Conservation (phyloP, 371 early-diverging fungal species). For the Apophysomyces ossiformis region DNA sequence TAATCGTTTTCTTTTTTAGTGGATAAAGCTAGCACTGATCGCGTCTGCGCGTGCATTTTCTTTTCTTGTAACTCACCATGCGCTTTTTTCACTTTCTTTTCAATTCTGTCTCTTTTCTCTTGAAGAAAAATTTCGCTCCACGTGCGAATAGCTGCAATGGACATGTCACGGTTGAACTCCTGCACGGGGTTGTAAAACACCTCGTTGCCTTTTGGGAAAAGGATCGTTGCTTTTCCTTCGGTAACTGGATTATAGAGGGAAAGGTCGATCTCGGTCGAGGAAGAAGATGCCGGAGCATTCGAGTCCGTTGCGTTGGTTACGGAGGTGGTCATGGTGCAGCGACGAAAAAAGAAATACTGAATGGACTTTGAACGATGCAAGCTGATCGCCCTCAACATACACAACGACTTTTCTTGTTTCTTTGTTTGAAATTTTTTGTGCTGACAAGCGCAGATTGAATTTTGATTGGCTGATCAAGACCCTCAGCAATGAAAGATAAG, state of each 20-base stretch:
- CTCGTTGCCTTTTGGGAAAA: conserved; percentile 87
- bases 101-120: conserved; percentile 55
- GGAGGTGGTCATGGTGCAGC: background rate
- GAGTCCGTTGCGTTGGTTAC: background rate
- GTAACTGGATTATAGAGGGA: conserved; percentile 65
- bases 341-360: background rate
- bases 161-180: conserved; percentile 97
- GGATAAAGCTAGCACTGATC: too few species aligned
- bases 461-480: background rate
- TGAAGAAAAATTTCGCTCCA: conserved; percentile 79
- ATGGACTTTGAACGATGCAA: conserved; percentile 7
- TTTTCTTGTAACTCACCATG: conserved; percentile 28
- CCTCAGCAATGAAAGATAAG: background rate
- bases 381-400: conserved; percentile 2
- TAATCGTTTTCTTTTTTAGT: background rate
- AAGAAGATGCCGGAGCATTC: background rate
- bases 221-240: conserved; percentile 88
- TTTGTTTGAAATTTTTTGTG: too few species aligned
- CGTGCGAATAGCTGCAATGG: conserved; percentile 89
- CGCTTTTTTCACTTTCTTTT: conserved; percentile 49
- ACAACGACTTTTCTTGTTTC: background rate
- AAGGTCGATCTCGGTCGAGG: conserved; percentile 37
- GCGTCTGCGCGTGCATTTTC: background rate
- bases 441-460: too few species aligned
- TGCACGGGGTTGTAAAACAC: conserved; percentile 99